Base-by-base conservation (phyloP, 1,284 basidiomycete genomes). In the Leccinum proximum region DNA sequence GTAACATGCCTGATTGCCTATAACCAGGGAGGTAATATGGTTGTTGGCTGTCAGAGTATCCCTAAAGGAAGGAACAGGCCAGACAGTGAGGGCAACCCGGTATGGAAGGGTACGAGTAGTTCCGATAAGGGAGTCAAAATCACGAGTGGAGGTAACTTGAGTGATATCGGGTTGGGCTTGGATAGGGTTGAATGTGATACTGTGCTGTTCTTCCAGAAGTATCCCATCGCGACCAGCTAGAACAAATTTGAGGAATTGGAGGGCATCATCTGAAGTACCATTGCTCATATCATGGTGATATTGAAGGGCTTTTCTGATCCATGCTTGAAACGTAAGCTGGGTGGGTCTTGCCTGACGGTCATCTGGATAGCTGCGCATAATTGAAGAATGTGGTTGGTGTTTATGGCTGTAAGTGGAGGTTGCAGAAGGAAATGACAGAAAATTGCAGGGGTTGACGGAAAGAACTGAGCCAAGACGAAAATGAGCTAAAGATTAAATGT, bases 101-200 rank as follows among this genome's bases (percentile, higher is more conserved):
- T 69, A 69, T 0, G 64, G 64, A 0, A 69, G 42, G 0, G 59
- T 57, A 5, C 54, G 22, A 0, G 64, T 69, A 0, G 62, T 64
- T 40, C 68, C 62, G 0, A 69, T 69, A 11, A 69, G 22, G 1
- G 61, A 68, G 8, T 69, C 64, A 8, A 53, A 69, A 22, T 69
- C 64, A 0, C 42, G 35, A 38, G 68, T 69, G 0, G 14, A 1
- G 0, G 14, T 63, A 1, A 67, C 1, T 1, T 56, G 5, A 13
- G 0, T 2, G 10, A 64, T 62, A 4, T 64, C 42, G 0, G 5
- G 42, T 6, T 22, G 50, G 1, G 30, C 61, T 18, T 69, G 65
- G 0, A 7, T 9, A 0, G 14, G 38, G 9, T 69, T 69, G 2
- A 69, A 6, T 0, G 65, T 67, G 9, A 68, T 50, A 2, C 2